These are phyloP conservation scores for Mychonastes homosphaera DNA, from an alignment of 139 green algal species.

Conservation along the genomic window DNA sequence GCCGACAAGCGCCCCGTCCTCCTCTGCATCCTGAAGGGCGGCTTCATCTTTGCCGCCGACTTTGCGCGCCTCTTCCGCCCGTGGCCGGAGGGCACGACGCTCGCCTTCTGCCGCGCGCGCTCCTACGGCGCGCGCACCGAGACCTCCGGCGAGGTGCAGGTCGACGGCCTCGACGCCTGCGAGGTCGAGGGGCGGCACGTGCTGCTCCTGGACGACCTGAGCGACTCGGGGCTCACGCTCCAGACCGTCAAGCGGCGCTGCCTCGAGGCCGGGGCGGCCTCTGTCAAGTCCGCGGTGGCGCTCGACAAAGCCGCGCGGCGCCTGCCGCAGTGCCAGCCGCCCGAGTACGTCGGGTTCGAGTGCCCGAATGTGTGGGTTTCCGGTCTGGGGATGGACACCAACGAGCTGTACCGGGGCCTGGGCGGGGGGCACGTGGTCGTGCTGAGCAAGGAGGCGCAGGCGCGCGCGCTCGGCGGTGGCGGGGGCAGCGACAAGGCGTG, in stretches of 20 bases:
- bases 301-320: conserved; percentile 20
- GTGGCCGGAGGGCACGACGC: conserved; percentile 5
- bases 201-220: conserved; percentile 22
- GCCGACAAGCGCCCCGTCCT: conserved; percentile 10
- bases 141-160: conserved; percentile 15
- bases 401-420: conserved; percentile 14
- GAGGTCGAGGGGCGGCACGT: conserved; percentile 12
- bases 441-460: conserved; percentile 16
- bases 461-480: conserved; percentile 9
- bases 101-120: conserved; percentile 12
- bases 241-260: conserved; percentile 2
- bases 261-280: conserved; percentile 6
- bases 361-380: conserved; percentile 19
- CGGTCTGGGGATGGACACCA: conserved; percentile 22
- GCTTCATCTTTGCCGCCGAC: conserved; percentile 3
- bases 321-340: conserved; percentile 4
- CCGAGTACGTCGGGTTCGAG: conserved; percentile 17
- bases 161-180: conserved; percentile 10
- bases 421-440: conserved; percentile 18
- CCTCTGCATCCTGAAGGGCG: conserved; percentile 17
- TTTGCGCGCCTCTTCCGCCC: conserved; percentile 7
- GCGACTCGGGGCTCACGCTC: conserved; percentile 16
- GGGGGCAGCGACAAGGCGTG: too few relatives aligned
- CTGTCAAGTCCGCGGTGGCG: conserved; percentile 9
- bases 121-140: conserved; percentile 16